Evolutionary conservation across 306 rosid genomes (phyloP).

Genomic region (Cucumis cinereus): DNA sequence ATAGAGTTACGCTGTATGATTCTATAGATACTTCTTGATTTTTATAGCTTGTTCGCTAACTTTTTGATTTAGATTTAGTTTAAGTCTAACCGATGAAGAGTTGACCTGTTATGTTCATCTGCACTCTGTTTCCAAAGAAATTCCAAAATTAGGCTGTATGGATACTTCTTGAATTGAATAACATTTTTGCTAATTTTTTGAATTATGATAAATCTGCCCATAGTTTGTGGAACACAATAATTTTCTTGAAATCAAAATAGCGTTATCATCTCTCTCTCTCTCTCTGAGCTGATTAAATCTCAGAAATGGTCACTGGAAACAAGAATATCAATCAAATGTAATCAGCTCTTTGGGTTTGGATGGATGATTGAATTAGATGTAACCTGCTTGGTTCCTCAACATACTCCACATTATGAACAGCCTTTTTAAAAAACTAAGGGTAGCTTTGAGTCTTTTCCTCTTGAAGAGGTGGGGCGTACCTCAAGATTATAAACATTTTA

Average conservation of each 20-base stretch:
- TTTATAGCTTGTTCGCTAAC: background rate
- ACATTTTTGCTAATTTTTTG: background rate
- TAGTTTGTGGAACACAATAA: background rate
- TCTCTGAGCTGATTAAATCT: background rate
- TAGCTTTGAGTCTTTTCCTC: background rate
- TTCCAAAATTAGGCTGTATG: background rate
- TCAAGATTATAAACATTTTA: too few species aligned
- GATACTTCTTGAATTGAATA: background rate
- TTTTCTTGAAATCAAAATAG: background rate
- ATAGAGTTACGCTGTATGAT: background rate
- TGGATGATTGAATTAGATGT: background rate
- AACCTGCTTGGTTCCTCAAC: background rate
- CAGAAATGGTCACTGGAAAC: background rate
- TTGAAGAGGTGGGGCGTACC: background rate
- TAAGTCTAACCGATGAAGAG: background rate
- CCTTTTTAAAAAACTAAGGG: background rate
- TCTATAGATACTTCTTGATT: background rate
- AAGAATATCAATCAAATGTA: background rate
- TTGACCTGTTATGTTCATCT: background rate
- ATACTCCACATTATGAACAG: background rate
- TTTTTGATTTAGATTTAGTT: background rate
- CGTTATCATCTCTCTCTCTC: too few species aligned
- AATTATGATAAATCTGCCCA: background rate
- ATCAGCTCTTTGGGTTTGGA: background rate
- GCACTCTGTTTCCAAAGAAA: background rate